Conservation (phyloP, 2,329 filamentous ascomycete species). For the Ophiostoma perfectum region DNA sequence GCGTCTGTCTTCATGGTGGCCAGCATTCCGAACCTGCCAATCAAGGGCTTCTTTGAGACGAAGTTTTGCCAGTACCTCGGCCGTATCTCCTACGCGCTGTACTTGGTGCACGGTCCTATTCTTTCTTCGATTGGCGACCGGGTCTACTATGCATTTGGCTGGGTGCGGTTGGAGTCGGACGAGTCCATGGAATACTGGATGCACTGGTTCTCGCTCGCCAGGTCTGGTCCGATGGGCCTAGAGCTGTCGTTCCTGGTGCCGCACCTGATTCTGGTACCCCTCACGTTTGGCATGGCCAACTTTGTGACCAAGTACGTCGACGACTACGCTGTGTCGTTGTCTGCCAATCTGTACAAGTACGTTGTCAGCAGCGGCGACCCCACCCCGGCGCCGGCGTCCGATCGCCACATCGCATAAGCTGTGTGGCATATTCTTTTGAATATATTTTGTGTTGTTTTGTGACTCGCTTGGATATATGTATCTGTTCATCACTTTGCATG, state of each 20-base stretch:
- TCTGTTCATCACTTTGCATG: background rate
- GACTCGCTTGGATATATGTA: too few species aligned
- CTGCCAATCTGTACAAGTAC: conserved; percentile 51
- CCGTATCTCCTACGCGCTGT: conserved; percentile 56
- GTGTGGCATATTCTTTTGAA: background rate
- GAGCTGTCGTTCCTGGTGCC: conserved; percentile 55
- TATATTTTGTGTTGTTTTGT: too few species aligned
- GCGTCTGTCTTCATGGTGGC: conserved; percentile 53
- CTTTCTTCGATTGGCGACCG: conserved; percentile 56
- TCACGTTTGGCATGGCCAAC: conserved; percentile 56
- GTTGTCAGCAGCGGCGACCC: background rate
- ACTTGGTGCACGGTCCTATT: conserved; percentile 59
- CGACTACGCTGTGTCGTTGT: conserved; percentile 54
- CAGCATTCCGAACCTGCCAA: conserved; percentile 52
- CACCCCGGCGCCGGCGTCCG: background rate
- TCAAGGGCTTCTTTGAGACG: conserved; percentile 55
- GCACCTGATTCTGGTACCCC: conserved; percentile 54
- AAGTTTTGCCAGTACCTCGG: conserved; percentile 58
- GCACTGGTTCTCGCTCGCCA: conserved; percentile 50
- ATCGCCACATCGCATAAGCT: background rate
- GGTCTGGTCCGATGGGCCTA: conserved; percentile 53
- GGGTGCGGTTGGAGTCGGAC: conserved; percentile 38
- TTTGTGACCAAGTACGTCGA: conserved; percentile 52
- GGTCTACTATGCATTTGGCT: conserved; percentile 58
- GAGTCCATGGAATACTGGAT: conserved; percentile 53